These are phyloP conservation scores for Endocalyx cinctus DNA, from an alignment of 2,329 filamentous ascomycete genomes.

Conservation along the genomic window DNA sequence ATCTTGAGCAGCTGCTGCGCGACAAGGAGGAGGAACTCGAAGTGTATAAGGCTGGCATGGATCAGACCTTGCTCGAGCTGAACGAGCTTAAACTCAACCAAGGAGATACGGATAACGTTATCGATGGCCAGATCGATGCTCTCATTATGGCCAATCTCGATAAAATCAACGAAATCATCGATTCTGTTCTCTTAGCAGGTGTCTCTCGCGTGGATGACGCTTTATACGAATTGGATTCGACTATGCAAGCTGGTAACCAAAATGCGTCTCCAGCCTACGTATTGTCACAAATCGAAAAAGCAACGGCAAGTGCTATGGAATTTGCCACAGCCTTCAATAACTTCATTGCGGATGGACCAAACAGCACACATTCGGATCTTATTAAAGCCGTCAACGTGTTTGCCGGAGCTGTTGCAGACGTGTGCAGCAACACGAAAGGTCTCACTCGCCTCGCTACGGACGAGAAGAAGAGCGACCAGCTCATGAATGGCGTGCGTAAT, in stretches of 20 bases:
- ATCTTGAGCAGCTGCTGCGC: slow-evolving; percentile 77
- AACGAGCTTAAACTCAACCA: slow-evolving; percentile 78
- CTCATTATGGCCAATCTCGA: slow-evolving; percentile 80
- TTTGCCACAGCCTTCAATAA: slow-evolving; percentile 98
- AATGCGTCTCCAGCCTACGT: slow-evolving; percentile 94
- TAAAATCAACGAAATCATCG: slow-evolving; percentile 96
- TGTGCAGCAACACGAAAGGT: slow-evolving; percentile 94
- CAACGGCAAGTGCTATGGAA: slow-evolving; percentile 88
- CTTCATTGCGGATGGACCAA: slow-evolving; percentile 94
- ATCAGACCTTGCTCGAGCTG: slow-evolving; percentile 87
- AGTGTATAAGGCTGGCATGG: slow-evolving; percentile 97
- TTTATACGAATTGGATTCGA: slow-evolving; percentile 93
- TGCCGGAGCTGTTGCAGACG: slow-evolving; percentile 84
- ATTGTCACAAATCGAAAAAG: slow-evolving; percentile 94
- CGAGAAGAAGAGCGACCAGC: slow-evolving; percentile 86
- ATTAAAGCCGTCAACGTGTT: slow-evolving; percentile 92
- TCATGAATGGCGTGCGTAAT: slow-evolving; percentile 76
- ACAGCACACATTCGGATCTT: slow-evolving; percentile 81
- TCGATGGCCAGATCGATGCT: slow-evolving; percentile 88
- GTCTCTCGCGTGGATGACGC: slow-evolving; percentile 94
- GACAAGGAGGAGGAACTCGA: slow-evolving; percentile 98
- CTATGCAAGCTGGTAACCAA: slow-evolving; percentile 98
- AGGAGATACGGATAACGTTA: slow-evolving; percentile 70
- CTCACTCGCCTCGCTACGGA: slow-evolving; percentile 88
- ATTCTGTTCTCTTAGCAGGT: slow-evolving; percentile 89